phyloP scores from a whole-genome alignment of 345 rosid genomes.

The Trapa incisa region DNA sequence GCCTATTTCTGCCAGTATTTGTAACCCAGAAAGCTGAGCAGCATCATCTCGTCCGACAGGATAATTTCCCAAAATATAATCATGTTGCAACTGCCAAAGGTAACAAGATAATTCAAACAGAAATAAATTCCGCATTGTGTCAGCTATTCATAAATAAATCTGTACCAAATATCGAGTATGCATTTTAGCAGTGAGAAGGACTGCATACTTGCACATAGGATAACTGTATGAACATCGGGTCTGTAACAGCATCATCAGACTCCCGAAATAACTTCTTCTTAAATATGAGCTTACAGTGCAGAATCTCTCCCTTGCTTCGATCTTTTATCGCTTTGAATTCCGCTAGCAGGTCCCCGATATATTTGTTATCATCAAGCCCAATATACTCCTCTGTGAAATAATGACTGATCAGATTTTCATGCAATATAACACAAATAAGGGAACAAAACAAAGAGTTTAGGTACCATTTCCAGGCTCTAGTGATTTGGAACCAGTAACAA shows the following conservation, averaged over 20 bases:
- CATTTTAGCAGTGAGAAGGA: not conserved
- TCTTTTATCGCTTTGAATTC: constrained; percentile 93
- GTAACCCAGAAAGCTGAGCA: constrained; percentile 90
- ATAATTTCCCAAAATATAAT: constrained; percentile 86
- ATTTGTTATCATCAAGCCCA: constrained; percentile 94
- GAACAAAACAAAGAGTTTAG: constrained; percentile 10
- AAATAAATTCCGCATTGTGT: not conserved
- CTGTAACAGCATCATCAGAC: constrained; percentile 90
- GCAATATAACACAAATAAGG: constrained; percentile 3
- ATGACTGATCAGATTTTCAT: constrained; percentile 4
- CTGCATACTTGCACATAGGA: constrained; percentile 86
- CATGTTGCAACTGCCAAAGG: constrained; percentile 78
- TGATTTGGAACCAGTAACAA: constrained; percentile 82
- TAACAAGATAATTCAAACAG: constrained; percentile 9
- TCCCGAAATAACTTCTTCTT: constrained; percentile 91
- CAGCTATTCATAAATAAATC: not conserved
- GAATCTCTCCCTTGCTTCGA: constrained; percentile 88
- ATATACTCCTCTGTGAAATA: constrained; percentile 65
- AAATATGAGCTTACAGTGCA: constrained; percentile 81
- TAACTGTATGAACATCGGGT: constrained; percentile 89
- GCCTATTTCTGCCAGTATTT: constrained; percentile 89
- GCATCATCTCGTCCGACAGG: constrained; percentile 99
- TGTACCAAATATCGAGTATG: constrained; percentile 3
- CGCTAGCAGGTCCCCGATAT: constrained; percentile 80
- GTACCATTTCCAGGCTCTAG: constrained; percentile 83